These are phyloP conservation scores for Coccinonectria pachysandricola DNA, from an alignment of 2,329 filamentous ascomycete genomes.

Conservation along the genomic window DNA sequence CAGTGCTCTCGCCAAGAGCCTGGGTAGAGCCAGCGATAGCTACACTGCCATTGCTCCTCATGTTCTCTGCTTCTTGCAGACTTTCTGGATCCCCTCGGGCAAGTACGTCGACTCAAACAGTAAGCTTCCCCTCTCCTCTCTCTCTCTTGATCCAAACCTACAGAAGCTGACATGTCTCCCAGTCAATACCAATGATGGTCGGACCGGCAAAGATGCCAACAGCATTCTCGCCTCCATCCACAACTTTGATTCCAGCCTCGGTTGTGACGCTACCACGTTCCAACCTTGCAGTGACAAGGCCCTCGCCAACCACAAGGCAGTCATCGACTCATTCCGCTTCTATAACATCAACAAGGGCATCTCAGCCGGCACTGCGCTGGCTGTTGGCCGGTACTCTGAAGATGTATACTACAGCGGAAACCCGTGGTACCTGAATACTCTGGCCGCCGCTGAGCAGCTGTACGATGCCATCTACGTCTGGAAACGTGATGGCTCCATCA, in stretches of 20 bases:
- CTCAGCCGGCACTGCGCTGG: constrained; percentile 45
- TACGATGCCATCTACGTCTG: constrained; percentile 68
- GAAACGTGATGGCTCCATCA: constrained; percentile 52
- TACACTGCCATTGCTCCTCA: constrained; percentile 59
- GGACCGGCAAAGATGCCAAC: constrained; percentile 63
- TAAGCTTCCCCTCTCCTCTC: too few species aligned
- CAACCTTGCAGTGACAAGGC: constrained; percentile 64
- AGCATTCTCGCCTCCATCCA: constrained; percentile 57
- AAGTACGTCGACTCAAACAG: constrained; percentile 60
- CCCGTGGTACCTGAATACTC: constrained; percentile 70
- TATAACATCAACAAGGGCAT: constrained; percentile 62
- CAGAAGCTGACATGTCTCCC: not conserved
- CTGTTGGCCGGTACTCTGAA: constrained; percentile 58
- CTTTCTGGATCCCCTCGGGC: constrained; percentile 55
- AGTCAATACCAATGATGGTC: constrained; percentile 48
- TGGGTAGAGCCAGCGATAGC: constrained; percentile 49
- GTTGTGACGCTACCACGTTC: constrained; percentile 62
- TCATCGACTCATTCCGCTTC: constrained; percentile 66
- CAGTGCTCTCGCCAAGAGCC: constrained; percentile 49
- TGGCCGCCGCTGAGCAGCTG: constrained; percentile 70
- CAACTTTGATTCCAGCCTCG: constrained; percentile 56
- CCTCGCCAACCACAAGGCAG: constrained; percentile 65
- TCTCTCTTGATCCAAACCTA: too few species aligned
- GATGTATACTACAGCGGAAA: constrained; percentile 70
- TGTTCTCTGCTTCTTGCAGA: constrained; percentile 62